phyloP scores from a whole-genome alignment of 176 grass and related monocot genomes.

The Carex myosuroides region DNA sequence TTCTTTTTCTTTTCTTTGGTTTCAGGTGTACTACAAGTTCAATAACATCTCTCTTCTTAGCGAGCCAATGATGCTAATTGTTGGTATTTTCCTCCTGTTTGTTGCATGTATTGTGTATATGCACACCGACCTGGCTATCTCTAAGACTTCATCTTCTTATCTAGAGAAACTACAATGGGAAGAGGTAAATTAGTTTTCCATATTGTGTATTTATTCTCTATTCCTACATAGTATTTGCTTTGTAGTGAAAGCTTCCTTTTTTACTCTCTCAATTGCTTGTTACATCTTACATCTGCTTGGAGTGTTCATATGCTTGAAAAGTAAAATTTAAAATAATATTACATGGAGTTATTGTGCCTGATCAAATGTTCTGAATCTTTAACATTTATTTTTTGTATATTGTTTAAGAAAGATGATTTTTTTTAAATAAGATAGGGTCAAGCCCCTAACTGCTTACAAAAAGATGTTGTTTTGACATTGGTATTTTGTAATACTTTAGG shows the following conservation, averaged over 20 bases:
- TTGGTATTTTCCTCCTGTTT: slow-evolving; percentile 82
- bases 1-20: slow-evolving; percentile 24
- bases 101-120: slow-evolving; percentile 75
- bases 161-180: slow-evolving; percentile 84
- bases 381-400: background rate
- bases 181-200: slow-evolving; percentile 47
- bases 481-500: background rate
- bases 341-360: background rate
- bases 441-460: background rate
- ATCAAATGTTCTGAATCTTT: background rate
- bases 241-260: background rate
- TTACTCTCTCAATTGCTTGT: background rate
- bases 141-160: slow-evolving; percentile 86
- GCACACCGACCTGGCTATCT: slow-evolving; percentile 89
- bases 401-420: background rate
- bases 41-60: slow-evolving; percentile 67
- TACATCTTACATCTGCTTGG: background rate
- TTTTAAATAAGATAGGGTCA: background rate
- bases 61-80: slow-evolving; percentile 88
- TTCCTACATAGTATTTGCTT: background rate
- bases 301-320: background rate
- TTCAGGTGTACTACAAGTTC: slow-evolving; percentile 90
- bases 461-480: background rate
- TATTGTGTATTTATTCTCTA: background rate
- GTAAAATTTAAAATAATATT: slow-evolving; percentile 4